These are phyloP conservation scores for Smallanthus sonchifolius DNA, from an alignment of 129 eudicot species.

Conservation along the genomic window DNA sequence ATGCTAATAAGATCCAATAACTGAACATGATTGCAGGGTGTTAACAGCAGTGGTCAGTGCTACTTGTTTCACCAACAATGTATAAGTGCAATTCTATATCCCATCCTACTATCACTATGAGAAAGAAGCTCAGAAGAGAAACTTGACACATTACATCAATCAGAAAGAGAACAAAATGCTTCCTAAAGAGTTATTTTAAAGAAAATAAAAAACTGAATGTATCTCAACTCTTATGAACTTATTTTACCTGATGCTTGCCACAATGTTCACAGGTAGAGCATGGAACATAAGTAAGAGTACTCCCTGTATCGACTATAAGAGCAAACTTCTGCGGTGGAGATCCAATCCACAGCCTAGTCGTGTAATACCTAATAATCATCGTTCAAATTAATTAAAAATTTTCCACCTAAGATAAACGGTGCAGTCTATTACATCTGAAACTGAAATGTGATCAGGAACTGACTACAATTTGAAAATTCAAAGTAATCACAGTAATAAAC, in stretches of 20 bases:
- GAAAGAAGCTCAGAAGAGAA: neutral
- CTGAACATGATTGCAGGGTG: neutral
- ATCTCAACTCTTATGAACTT: neutral
- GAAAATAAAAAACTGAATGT: neutral
- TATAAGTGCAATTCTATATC: neutral
- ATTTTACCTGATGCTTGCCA: constrained; percentile 91
- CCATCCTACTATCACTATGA: neutral
- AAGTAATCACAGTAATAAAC: neutral
- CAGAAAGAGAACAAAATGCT: neutral
- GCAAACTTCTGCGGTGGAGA: constrained; percentile 84
- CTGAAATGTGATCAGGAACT: neutral
- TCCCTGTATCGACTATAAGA: constrained; percentile 82
- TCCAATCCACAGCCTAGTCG: constrained; percentile 87
- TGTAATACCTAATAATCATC: constrained; percentile 61
- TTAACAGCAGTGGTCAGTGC: neutral
- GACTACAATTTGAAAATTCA: neutral
- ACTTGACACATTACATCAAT: neutral
- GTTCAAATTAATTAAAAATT: neutral
- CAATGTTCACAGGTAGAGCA: constrained; percentile 83
- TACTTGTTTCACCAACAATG: neutral
- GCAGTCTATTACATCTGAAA: neutral
- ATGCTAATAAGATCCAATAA: neutral
- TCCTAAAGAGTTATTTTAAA: neutral
- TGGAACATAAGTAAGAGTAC: constrained; percentile 94
- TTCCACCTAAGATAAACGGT: neutral